Percentiles rank a stretch among this genome's conserved stretches.
These are phyloP conservation scores for Boechera retrofracta DNA, from an alignment of 345 rosid genomes.

Conservation along the genomic window DNA sequence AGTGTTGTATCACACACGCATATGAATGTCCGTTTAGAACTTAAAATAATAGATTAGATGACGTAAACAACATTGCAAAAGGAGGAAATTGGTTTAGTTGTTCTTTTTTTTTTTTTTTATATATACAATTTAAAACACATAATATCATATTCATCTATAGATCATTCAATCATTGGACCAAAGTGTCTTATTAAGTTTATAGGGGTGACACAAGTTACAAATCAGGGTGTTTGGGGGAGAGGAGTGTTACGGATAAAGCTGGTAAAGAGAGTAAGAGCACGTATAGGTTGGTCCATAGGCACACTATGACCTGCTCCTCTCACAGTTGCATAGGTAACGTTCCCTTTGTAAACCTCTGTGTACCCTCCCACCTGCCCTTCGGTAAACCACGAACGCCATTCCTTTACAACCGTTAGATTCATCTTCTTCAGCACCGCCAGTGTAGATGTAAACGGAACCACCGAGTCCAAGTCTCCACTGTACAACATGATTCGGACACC, in stretches of 20 bases:
- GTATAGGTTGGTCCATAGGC: slow-evolving; percentile 21
- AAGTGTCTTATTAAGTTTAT: background rate
- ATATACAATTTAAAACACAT: too few species aligned
- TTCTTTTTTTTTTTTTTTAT: too few species aligned
- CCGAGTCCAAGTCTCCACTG: slow-evolving; percentile 84
- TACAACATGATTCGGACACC: slow-evolving; percentile 69
- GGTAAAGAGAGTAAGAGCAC: slow-evolving; percentile 20
- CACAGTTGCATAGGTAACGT: slow-evolving; percentile 30
- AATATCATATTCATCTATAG: too few species aligned
- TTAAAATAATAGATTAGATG: too few species aligned
- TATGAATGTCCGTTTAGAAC: too few species aligned
- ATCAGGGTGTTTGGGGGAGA: slow-evolving; percentile 15
- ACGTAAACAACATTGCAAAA: too few species aligned
- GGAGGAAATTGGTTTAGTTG: too few species aligned
- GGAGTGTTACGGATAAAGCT: slow-evolving; percentile 16
- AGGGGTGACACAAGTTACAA: background rate
- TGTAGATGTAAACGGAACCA: slow-evolving; percentile 77
- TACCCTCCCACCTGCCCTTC: slow-evolving; percentile 47
- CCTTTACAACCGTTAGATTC: slow-evolving; percentile 62
- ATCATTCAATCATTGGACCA: background rate
- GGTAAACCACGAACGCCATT: slow-evolving; percentile 85
- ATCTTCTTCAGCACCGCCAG: slow-evolving; percentile 61
- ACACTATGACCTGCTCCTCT: slow-evolving; percentile 33
- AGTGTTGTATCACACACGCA: too few species aligned
- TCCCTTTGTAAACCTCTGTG: slow-evolving; percentile 20